phyloP scores from a whole-genome alignment of 306 rosid genomes.

The Rosa multiflora region DNA sequence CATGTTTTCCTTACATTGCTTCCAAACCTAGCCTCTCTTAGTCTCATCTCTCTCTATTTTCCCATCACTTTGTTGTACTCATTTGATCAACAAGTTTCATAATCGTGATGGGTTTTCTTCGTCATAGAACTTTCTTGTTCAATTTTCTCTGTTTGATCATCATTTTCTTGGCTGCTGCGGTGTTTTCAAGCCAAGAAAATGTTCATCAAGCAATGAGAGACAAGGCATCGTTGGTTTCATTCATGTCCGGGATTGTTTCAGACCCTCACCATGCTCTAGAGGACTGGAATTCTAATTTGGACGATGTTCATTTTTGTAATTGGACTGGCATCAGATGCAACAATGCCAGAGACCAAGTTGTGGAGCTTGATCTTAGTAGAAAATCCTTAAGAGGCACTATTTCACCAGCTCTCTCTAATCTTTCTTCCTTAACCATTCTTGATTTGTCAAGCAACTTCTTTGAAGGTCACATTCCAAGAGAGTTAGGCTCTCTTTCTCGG shows the following conservation, averaged over 20 bases:
- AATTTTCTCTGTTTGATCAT: constrained; percentile 28
- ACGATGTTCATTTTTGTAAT: constrained; percentile 50
- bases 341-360: constrained; percentile 48
- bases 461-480: constrained; percentile 66
- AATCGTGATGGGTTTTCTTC: constrained; percentile 31
- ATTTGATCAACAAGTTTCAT: constrained; percentile 21
- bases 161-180: constrained; percentile 19
- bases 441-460: constrained; percentile 75
- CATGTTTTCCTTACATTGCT: constrained; percentile 15
- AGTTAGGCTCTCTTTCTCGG: constrained; percentile 51
- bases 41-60: constrained; percentile 8
- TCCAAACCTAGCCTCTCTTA: constrained; percentile 6
- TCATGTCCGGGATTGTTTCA: constrained; percentile 63
- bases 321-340: constrained; percentile 83
- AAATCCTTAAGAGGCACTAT: constrained; percentile 60
- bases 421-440: constrained; percentile 66
- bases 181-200: constrained; percentile 32
- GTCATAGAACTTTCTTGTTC: constrained; percentile 27
- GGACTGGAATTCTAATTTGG: constrained; percentile 44
- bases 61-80: constrained; percentile 11
- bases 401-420: constrained; percentile 66
- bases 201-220: constrained; percentile 33
- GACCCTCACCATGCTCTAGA: constrained; percentile 56
- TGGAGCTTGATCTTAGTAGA: constrained; percentile 76
- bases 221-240: constrained; percentile 57